Evolutionary conservation across 495 filamentous ascomycete species (phyloP).

Genomic region (Amniculicola lignicola): DNA sequence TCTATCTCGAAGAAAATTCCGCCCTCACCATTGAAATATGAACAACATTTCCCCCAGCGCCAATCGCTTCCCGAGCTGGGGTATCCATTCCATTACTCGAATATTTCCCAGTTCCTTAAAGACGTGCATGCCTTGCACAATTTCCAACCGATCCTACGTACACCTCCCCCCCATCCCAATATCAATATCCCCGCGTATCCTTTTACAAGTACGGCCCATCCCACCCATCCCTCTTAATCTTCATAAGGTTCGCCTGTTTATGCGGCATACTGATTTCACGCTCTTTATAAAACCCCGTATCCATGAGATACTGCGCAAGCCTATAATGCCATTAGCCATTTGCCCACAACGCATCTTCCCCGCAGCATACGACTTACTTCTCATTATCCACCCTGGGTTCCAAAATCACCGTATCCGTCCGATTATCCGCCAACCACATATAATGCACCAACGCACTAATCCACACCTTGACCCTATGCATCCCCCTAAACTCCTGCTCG

Average conservation of each 20-base stretch:
- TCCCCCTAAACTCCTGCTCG: constrained; percentile 85
- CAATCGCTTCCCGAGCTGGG: too few species aligned
- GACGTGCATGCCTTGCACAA: too few species aligned
- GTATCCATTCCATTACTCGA: too few species aligned
- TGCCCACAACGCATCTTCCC: not conserved
- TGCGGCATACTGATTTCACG: constrained; percentile 85
- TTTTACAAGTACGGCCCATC: constrained; percentile 67
- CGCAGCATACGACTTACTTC: constrained; percentile 57
- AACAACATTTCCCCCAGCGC: too few species aligned
- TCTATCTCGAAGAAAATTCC: too few species aligned
- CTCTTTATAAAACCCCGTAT: constrained; percentile 83
- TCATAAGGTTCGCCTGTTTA: constrained; percentile 87
- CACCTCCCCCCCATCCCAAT: too few species aligned
- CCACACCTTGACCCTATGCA: constrained; percentile 72
- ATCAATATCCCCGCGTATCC: too few species aligned
- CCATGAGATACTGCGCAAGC: constrained; percentile 70
- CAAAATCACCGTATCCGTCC: constrained; percentile 76
- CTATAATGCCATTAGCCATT: constrained; percentile 46
- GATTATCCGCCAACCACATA: constrained; percentile 71
- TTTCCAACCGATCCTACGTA: too few species aligned
- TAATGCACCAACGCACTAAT: constrained; percentile 81
- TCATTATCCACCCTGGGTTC: constrained; percentile 91
- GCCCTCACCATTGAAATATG: too few species aligned
- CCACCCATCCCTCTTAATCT: constrained; percentile 78
- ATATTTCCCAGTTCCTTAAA: too few species aligned